phyloP scores from a whole-genome alignment of 768 basidiomycete genomes.

The Tylopilus sp. region DNA sequence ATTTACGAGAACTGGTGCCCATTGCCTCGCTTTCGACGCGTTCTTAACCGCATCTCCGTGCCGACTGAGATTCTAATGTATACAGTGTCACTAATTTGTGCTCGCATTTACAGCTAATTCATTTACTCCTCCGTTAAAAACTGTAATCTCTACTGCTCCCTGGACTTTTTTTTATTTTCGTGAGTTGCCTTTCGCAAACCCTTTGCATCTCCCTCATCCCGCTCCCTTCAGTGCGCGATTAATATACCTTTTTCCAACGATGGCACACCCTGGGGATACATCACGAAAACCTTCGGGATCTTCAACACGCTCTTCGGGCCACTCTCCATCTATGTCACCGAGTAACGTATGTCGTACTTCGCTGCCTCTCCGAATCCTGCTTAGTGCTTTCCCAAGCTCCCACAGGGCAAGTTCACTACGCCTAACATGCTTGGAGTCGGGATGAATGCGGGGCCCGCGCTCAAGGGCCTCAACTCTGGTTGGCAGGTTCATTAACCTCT shows the following conservation, averaged over 20 bases:
- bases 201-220: conserved; percentile 15
- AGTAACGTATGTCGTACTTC: conserved; percentile 44
- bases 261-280: conserved; percentile 38
- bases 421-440: conserved; percentile 52
- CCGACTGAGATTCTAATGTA: conserved; percentile 26
- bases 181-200: conserved; percentile 18
- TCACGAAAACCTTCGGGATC: conserved; percentile 69
- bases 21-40: conserved; percentile 26
- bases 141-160: conserved; percentile 30
- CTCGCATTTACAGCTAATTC: conserved; percentile 33
- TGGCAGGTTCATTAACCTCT: conserved; percentile 56
- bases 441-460: conserved; percentile 42
- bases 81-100: conserved; percentile 22
- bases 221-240: conserved; percentile 27
- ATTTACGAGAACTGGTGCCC: conserved; percentile 29
- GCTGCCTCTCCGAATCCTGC: not conserved
- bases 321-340: conserved; percentile 61
- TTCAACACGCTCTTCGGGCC: conserved; percentile 59
- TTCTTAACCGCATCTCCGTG: conserved; percentile 30
- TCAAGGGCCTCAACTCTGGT: conserved; percentile 55
- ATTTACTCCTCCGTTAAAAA: conserved; percentile 31
- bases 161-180: conserved; percentile 27
- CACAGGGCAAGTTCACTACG: conserved; percentile 45
- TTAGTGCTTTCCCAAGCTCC: conserved; percentile 30
- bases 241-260: conserved; percentile 24